Conservation (phyloP, 1,284 basidiomycete genomes). For the Tilletiopsis washingtonensis region DNA sequence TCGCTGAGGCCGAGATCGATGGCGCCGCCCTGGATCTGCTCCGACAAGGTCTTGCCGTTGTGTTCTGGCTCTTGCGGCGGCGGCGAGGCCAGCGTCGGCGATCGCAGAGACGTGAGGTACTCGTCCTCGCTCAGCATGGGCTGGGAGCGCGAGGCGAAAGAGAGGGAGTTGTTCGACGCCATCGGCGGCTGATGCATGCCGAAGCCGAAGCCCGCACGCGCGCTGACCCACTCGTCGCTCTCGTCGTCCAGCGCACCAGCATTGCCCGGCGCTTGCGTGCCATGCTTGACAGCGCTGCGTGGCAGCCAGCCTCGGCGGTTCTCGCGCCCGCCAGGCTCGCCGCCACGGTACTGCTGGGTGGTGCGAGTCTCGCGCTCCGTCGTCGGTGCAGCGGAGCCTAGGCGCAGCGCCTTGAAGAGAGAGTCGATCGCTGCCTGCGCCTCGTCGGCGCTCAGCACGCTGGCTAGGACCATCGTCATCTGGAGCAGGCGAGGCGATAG, state of each 20-base stretch:
- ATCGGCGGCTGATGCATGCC: not conserved
- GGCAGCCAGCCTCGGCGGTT: constrained; percentile 32
- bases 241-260: not conserved
- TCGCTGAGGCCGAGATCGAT: too few relatives aligned
- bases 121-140: not conserved
- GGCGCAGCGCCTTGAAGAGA: constrained; percentile 31
- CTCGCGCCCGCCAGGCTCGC: constrained; percentile 13
- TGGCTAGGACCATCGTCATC: constrained; percentile 40
- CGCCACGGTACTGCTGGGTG: constrained; percentile 11
- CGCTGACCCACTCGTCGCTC: not conserved
- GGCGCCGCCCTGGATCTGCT: too few relatives aligned
- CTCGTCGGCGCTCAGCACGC: constrained; percentile 43
- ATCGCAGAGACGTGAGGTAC: constrained; percentile 4
- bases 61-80: too few relatives aligned
- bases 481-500: constrained; percentile 34
- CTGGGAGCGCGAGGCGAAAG: not conserved
- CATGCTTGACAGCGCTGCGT: constrained; percentile 29
- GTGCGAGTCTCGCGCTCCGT: constrained; percentile 13
- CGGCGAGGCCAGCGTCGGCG: not conserved
- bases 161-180: not conserved
- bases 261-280: constrained; percentile 1
- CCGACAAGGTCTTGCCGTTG: too few relatives aligned
- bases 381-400: constrained; percentile 8
- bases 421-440: constrained; percentile 43
- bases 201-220: not conserved